Evolutionary conservation across 1,284 basidiomycete genomes (phyloP), one percentile per base, ranked within the genome.

Genomic region (Marasmius oreades): DNA sequence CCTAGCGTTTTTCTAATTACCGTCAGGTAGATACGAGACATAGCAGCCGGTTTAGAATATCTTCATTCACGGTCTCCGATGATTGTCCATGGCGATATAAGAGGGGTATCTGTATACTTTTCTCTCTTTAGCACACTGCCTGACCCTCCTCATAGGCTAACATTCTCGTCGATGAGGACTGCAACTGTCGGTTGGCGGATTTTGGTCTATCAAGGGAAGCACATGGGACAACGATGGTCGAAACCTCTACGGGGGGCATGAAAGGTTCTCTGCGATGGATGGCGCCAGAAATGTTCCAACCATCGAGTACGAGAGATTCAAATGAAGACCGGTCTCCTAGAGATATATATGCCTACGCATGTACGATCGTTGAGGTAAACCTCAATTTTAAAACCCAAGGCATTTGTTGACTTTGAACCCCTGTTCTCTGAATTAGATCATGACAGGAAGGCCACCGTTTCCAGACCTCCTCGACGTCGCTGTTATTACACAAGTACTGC

Each of bases 321-420:
- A 22, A 7, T 26, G 14, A 14, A 10, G 14, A 37, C 18, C 43
- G 37, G 22, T 42, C 34, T 2, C 31, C 47, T 1, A 22, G 55
- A 46, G 59, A 60, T 48, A 52, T 60, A 33, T 60, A 55, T 48
- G 55, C 59, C 10, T 52, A 55, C 31, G 59, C 31, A 2, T 60
- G 59, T 37, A 60, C 59, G 4, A 47, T 57, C 10, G n/a, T 54
- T 14, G 59, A 60, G 59, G 59, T 59, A n/a, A n/a, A n/a, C n/a
- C n/a, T n/a, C n/a, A n/a, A n/a, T n/a, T n/a, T n/a, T n/a, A n/a
- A n/a, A n/a, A n/a, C n/a, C n/a, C n/a, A n/a, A n/a, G n/a, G n/a
- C n/a, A n/a, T n/a, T n/a, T n/a, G n/a, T n/a, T n/a, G n/a, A n/a
- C n/a, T n/a, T n/a, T n/a, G n/a, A n/a, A n/a, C n/a, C n/a, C n/a